Conservation (phyloP, 805 yeast species). For the Saccharomycopsis fibuligera region DNA sequence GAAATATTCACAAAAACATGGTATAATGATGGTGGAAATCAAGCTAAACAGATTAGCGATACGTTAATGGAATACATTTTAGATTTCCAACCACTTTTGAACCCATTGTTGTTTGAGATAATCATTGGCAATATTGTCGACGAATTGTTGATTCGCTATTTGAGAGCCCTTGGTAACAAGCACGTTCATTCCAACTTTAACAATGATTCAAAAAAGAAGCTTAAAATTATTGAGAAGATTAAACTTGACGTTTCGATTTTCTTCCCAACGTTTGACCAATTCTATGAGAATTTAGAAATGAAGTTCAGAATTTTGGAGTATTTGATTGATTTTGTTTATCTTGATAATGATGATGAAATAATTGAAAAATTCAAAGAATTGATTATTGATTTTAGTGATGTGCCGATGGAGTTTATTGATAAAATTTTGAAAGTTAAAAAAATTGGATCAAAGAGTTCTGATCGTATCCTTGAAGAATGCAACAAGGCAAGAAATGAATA, state of each 20-base stretch:
- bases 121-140: constrained; percentile 48
- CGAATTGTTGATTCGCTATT: constrained; percentile 43
- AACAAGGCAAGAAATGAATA: constrained; percentile 21
- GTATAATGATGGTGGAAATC: constrained; percentile 52
- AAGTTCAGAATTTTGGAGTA: constrained; percentile 56
- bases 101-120: constrained; percentile 47
- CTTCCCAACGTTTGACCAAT: constrained; percentile 45
- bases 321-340: constrained; percentile 48
- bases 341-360: constrained; percentile 41
- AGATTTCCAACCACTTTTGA: constrained; percentile 51
- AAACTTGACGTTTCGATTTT: constrained; percentile 56
- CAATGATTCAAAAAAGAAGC: constrained; percentile 31
- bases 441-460: constrained; percentile 12
- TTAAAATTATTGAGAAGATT: constrained; percentile 43
- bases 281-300: constrained; percentile 35
- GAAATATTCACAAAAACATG: constrained; percentile 62
- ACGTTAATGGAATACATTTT: constrained; percentile 70
- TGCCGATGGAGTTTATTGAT: constrained; percentile 64
- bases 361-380: constrained; percentile 55
- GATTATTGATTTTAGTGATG: constrained; percentile 63
- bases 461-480: constrained; percentile 18
- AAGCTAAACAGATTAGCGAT: constrained; percentile 57
- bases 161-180: constrained; percentile 39
- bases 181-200: constrained; percentile 36
- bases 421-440: constrained; percentile 46